phyloP scores from a whole-genome alignment of 2,329 filamentous ascomycete species.

The Penicillium occitanis region DNA sequence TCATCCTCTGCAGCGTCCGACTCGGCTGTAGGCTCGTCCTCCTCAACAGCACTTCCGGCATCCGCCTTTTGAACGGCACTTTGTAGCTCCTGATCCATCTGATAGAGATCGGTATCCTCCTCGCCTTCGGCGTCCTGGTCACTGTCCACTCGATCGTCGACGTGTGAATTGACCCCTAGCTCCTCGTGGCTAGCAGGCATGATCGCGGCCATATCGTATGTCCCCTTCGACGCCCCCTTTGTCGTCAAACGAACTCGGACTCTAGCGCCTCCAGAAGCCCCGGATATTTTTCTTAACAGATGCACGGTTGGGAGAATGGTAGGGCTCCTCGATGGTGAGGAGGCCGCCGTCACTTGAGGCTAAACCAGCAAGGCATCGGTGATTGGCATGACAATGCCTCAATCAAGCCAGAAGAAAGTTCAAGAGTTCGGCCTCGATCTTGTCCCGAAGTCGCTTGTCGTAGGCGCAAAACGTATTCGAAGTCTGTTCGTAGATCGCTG shows the following conservation, averaged over 20 bases:
- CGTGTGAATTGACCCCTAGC: conserved; percentile 33
- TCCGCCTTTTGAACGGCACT: conserved; percentile 40
- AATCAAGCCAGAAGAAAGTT: background rate
- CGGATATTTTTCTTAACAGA: conserved; percentile 17
- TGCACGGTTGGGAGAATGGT: conserved; percentile 19
- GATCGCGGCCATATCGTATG: conserved; percentile 43
- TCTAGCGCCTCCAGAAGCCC: conserved; percentile 14
- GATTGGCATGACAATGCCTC: conserved; percentile 17
- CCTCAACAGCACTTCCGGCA: conserved; percentile 33
- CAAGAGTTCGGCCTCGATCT: background rate
- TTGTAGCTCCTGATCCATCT: conserved; percentile 42
- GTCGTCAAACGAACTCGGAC: conserved; percentile 38
- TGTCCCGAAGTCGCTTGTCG: background rate
- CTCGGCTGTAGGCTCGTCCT: conserved; percentile 33
- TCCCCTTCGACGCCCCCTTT: conserved; percentile 26
- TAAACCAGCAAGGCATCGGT: conserved; percentile 31
- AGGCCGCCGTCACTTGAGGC: conserved; percentile 30
- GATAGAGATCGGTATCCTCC: conserved; percentile 44
- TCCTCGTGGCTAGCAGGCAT: conserved; percentile 42
- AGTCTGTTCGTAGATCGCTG: conserved; percentile 16
- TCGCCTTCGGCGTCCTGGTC: conserved; percentile 48
- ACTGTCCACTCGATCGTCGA: conserved; percentile 38
- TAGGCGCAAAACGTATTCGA: conserved; percentile 7
- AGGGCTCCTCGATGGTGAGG: conserved; percentile 27
- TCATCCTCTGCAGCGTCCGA: conserved; percentile 38